Conservation (phyloP, 768 basidiomycete species). For the Tulasnella sp. region DNA sequence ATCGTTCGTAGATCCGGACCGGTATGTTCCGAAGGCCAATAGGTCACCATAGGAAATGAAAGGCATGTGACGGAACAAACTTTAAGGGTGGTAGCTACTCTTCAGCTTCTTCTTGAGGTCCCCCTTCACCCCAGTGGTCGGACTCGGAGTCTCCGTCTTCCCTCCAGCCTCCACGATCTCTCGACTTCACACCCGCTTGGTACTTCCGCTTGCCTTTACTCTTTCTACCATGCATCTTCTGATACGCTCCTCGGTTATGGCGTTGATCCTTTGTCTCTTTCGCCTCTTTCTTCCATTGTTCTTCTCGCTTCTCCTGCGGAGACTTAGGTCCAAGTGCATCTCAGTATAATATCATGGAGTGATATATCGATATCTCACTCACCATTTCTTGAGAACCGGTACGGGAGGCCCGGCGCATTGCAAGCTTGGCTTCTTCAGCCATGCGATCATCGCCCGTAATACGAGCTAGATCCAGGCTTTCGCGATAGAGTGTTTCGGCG, state of each 20-base stretch:
- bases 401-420: not conserved
- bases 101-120: not conserved
- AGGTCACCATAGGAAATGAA: no score
- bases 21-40: no score
- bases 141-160: not conserved
- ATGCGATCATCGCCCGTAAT: constrained; percentile 6
- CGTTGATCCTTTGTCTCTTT: not conserved
- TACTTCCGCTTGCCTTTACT: constrained; percentile 3
- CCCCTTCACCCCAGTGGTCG: not conserved
- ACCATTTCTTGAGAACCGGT: constrained; percentile 3
- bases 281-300: not conserved
- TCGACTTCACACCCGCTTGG: not conserved
- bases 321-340: not conserved
- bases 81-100: not conserved
- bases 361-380: not conserved
- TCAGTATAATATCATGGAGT: no score
- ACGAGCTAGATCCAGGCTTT: not conserved
- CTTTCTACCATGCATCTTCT: constrained; percentile 1
- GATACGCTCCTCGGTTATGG: not conserved
- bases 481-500: not conserved
- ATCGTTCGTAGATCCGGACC: no score
- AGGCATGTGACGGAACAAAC: no score
- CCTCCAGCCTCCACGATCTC: not conserved
- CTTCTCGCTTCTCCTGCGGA: not conserved
- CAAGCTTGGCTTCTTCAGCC: not conserved